Evolutionary conservation across 148 eudicot species (phyloP).

Genomic region (Rhododendron mucronatum): DNA sequence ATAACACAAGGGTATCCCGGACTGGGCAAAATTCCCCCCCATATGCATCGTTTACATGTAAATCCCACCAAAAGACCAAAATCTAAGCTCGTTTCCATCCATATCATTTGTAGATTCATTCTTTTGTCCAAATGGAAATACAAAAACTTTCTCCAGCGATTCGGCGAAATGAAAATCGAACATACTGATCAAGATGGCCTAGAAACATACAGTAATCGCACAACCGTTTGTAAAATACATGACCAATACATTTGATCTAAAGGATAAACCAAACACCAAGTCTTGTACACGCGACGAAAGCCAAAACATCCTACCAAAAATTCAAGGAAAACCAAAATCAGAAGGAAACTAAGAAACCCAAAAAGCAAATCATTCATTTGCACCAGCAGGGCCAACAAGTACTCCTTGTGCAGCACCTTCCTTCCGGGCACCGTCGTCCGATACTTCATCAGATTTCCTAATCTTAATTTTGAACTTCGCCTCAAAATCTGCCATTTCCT

Average conservation of each 20-base stretch:
- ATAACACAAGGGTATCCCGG: neutral
- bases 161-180: neutral
- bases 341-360: neutral
- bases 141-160: neutral
- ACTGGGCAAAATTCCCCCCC: neutral
- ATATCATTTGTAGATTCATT: neutral
- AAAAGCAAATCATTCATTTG: constrained; percentile 16
- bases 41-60: neutral
- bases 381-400: constrained; percentile 83
- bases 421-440: constrained; percentile 56
- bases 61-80: neutral
- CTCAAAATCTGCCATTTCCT: constrained; percentile 75
- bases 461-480: constrained; percentile 77
- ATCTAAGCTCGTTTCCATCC: neutral
- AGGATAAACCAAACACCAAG: neutral
- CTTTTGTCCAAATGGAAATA: neutral
- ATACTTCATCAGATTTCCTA: constrained; percentile 58
- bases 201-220: neutral
- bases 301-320: neutral
- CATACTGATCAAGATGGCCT: neutral
- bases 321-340: neutral
- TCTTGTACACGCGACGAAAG: neutral
- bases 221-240: neutral
- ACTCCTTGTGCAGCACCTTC: constrained; percentile 93
- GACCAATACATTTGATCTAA: neutral